Conservation (phyloP, 306 rosid genomes). For the Casuarina equisetifolia region DNA sequence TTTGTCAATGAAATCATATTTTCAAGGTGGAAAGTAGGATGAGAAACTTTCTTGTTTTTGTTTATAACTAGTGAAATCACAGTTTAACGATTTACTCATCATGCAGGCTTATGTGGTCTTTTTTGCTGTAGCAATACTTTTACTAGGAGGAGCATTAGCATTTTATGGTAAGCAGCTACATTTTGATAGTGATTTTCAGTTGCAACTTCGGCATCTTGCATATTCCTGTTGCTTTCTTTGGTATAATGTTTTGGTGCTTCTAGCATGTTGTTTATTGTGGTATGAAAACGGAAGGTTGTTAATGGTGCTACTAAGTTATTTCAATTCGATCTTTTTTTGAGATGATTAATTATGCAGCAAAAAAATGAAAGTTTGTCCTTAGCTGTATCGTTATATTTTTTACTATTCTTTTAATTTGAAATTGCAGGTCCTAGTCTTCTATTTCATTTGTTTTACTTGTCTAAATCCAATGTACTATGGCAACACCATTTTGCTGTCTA, state of each 20-base stretch:
- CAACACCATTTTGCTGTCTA: neutral
- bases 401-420: neutral
- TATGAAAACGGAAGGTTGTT: neutral
- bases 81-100: slow-evolving; percentile 31
- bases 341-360: neutral
- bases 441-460: too few relatives aligned
- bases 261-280: neutral
- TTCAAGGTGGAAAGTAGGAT: neutral
- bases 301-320: neutral
- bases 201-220: slow-evolving; percentile 7
- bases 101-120: slow-evolving; percentile 83
- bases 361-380: neutral
- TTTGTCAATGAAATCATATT: neutral
- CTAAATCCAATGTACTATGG: too few relatives aligned
- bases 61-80: slow-evolving; percentile 4
- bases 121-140: slow-evolving; percentile 61
- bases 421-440: neutral
- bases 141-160: slow-evolving; percentile 79
- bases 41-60: slow-evolving; percentile 5
- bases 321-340: neutral
- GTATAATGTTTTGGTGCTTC: neutral
- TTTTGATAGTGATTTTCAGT: slow-evolving; percentile 28
- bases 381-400: neutral
- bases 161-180: slow-evolving; percentile 66
- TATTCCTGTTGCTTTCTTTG: neutral